phyloP scores from a whole-genome alignment of 2,329 filamentous ascomycete genomes.

The Aureobasidium subglaciale region DNA sequence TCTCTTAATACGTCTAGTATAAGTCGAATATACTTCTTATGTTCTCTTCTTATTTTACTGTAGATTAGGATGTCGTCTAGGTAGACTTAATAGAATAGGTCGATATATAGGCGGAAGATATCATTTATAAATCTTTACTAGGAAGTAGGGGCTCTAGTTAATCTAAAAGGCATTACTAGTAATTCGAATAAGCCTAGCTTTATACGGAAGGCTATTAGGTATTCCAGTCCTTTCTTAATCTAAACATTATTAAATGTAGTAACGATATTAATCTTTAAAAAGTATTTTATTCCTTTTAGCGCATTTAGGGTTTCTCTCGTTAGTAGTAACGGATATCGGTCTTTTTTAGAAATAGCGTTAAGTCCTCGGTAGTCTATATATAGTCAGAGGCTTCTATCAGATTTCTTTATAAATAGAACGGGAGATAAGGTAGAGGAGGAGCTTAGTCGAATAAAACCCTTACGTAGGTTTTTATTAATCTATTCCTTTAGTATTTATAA shows the following conservation, averaged over 20 bases:
- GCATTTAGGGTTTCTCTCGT: slow-evolving; percentile 27
- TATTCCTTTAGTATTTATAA: not conserved
- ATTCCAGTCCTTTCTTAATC: slow-evolving; percentile 29
- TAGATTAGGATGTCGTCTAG: slow-evolving; percentile 11
- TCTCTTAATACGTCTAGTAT: not conserved
- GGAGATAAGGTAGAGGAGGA: not conserved
- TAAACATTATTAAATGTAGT: slow-evolving; percentile 28
- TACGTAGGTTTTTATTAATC: not conserved
- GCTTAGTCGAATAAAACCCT: not conserved
- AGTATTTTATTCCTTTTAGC: slow-evolving; percentile 22
- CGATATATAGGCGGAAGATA: not conserved
- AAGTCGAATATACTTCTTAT: not conserved
- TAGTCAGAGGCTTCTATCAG: slow-evolving; percentile 20
- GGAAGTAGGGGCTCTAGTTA: not conserved
- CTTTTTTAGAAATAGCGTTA: slow-evolving; percentile 31
- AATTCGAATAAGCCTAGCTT: not conserved
- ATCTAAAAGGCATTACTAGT: slow-evolving; percentile 4
- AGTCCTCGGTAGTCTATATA: slow-evolving; percentile 32
- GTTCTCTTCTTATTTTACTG: not conserved
- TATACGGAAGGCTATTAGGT: slow-evolving; percentile 23
- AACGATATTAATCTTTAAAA: slow-evolving; percentile 30
- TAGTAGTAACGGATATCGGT: slow-evolving; percentile 27
- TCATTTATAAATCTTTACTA: slow-evolving; percentile 14
- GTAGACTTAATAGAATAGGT: not conserved
- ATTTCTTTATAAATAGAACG: slow-evolving; percentile 1